Evolutionary conservation across 768 basidiomycete species (phyloP), one percentile per base, ranked within the genome.

Genomic region (Jaapia argillacea): DNA sequence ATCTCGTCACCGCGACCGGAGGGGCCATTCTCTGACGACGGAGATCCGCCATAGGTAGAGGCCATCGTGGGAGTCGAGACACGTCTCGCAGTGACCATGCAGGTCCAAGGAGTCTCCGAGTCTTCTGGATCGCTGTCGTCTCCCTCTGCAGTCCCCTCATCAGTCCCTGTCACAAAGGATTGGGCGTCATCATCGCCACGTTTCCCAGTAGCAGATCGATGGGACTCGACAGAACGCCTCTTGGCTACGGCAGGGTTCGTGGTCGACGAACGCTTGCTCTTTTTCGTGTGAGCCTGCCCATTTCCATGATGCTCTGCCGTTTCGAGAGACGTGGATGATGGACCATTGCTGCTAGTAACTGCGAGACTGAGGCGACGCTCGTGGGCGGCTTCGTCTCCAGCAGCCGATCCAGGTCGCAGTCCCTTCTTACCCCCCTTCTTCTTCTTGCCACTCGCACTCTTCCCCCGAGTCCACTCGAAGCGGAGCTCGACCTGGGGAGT

Each of bases 71-170:
- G 44, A 24, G 46, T 24, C 16, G 47, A 60, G 24, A 69, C 56
- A 20, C 74, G 65, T 18, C 80, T 74, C 25, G 84, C 66, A 47
- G 80, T 76, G 50, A 91, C 69, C n/a, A 77, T 79, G 56, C 93
- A 97, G 37, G 82, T 79, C 92, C 92, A 98, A 0, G 94, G 91
- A 20, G 90, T 92, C 61, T 98, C 93, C 36, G 87, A 89, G 55
- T 97, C 94, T 57, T 98, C 93, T 0, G 92, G 87, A 50, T 98
- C 94, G 47, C 86, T 90, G 36, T 92, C 90, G 0, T 71, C 88
- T 2, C 74, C 72, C 39, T 80, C 78, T 12, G 60, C 64, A 6
- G 54, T 49, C n/a, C 23, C 48, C 27, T 57, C 37, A 50, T 46
- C n/a, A 38, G 21, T 10, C 7, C 20, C 37, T 21, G 37, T 10